phyloP scores from a whole-genome alignment of 768 basidiomycete species.

The Strobilomyces dryophilus region DNA sequence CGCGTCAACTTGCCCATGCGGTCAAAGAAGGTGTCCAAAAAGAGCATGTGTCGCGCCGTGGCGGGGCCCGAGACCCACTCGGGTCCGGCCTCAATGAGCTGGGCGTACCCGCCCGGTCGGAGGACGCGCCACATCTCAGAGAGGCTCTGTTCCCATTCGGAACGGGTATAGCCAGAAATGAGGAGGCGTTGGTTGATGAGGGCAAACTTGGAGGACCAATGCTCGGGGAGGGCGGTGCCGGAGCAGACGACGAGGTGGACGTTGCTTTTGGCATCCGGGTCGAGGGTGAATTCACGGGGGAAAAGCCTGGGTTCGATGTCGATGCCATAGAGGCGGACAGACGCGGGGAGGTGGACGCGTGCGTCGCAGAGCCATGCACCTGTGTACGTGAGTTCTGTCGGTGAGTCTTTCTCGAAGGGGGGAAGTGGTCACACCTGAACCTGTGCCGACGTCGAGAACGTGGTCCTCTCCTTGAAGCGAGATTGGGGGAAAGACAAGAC shows the following conservation, averaged over 20 bases:
- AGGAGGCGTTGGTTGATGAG: conserved; percentile 31
- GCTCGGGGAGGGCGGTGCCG: conserved; percentile 25
- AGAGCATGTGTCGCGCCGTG: conserved; percentile 9
- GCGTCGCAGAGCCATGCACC: conserved; percentile 24
- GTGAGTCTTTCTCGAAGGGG: too few species aligned
- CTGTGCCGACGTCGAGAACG: conserved; percentile 21
- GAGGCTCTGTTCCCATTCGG: conserved; percentile 26
- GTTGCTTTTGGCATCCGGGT: too few species aligned
- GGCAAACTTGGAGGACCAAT: conserved; percentile 1
- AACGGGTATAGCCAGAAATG: conserved; percentile 23
- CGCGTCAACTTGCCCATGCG: too few species aligned
- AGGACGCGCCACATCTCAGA: conserved; percentile 31
- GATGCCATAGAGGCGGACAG: conserved; percentile 23
- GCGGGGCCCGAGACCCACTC: conserved; percentile 13
- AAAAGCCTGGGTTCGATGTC: conserved; percentile 26
- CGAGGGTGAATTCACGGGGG: too few species aligned
- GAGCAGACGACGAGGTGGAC: conserved; percentile 24
- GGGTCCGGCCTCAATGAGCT: conserved; percentile 27
- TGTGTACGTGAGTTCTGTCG: background rate
- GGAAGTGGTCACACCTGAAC: conserved; percentile 13
- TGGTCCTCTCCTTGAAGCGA: background rate
- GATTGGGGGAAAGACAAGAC: conserved; percentile 11
- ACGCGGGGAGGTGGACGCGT: conserved; percentile 10
- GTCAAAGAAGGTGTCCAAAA: conserved; percentile 11
- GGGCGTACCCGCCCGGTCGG: conserved; percentile 28